Conservation (phyloP, 169 alveolate genomes). For the Babesia ovis region DNA sequence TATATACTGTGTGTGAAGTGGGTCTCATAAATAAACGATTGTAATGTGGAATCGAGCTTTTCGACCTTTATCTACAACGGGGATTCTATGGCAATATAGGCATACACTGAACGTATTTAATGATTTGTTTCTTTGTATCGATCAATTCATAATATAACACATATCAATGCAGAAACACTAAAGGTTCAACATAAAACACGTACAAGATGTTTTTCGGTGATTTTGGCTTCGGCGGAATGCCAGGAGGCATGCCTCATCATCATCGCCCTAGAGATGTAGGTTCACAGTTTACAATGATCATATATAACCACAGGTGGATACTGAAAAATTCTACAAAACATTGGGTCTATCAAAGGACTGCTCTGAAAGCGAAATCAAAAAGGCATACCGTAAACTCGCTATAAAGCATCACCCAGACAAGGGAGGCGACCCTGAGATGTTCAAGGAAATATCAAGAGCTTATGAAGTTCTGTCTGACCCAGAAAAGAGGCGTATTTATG, state of each 20-base stretch:
- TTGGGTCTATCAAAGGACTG: conserved; percentile 84
- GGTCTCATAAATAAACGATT: too few relatives aligned
- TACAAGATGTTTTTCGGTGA: conserved; percentile 65
- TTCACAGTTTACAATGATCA: background rate
- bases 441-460: conserved; percentile 95
- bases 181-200: too few relatives aligned
- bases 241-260: conserved; percentile 70
- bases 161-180: too few relatives aligned
- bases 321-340: conserved; percentile 82
- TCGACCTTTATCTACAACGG: too few relatives aligned
- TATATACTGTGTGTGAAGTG: too few relatives aligned
- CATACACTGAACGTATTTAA: too few relatives aligned
- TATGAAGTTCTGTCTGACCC: conserved; percentile 96
- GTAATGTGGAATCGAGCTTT: too few relatives aligned
- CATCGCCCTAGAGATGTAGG: conserved; percentile 60
- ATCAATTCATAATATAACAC: too few relatives aligned
- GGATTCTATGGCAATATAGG: too few relatives aligned
- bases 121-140: too few relatives aligned
- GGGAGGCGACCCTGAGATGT: conserved; percentile 97
- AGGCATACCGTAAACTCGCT: conserved; percentile 93
- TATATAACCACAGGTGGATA: conserved; percentile 75
- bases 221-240: conserved; percentile 70
- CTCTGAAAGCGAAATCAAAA: conserved; percentile 89
- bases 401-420: conserved; percentile 97
- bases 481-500: conserved; percentile 94